Evolutionary conservation across 2,329 filamentous ascomycete species (phyloP), one percentile per base, ranked within the genome.

Genomic region (Botryotinia convoluta): DNA sequence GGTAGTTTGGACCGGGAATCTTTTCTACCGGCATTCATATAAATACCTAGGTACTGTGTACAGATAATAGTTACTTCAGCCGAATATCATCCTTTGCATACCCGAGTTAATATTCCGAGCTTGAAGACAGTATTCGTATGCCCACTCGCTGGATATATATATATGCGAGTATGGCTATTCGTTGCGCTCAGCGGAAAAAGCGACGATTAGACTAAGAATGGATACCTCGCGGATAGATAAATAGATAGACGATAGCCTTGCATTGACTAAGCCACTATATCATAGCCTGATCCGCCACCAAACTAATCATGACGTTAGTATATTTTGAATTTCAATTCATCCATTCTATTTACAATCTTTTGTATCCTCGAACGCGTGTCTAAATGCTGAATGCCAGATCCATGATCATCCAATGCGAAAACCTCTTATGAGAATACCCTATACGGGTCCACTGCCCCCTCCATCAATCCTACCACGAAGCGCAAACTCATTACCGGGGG

Each of bases 371-470:
- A 68, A 32, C 70, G 61, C 51, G 62, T 39, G 39, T 60, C 48
- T 57, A 42, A 20, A 45, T 64, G 16, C 32, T 42, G 26, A 29
- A 57, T 57, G n/a, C n/a, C 14, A 57, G 29, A 60, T 60, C 39
- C 70, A 68, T 72, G 61, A 65, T 42, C 44, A 59, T 59, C 73
- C 76, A 79, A 91, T 92, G 90, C 87, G 87, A 82, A 92, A 89
- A 82, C 88, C 91, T 79, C 88, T 94, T 74, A 91, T 97, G 84
- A 91, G 94, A 77, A 97, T 98, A 79, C 95, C 95, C 74, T 98
- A 95, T 82, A 97, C 94, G 80, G 90, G 93, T 77, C 91, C 93
- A 60, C 87, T 98, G 72, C 90, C 95, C 37, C 85, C 91, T 39
- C 92, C 95, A 4, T 88, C 87, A 70, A 90, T 96, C 80, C 87